Conservation (phyloP, 1,284 basidiomycete genomes). For the Papiliotrema terrestris region DNA sequence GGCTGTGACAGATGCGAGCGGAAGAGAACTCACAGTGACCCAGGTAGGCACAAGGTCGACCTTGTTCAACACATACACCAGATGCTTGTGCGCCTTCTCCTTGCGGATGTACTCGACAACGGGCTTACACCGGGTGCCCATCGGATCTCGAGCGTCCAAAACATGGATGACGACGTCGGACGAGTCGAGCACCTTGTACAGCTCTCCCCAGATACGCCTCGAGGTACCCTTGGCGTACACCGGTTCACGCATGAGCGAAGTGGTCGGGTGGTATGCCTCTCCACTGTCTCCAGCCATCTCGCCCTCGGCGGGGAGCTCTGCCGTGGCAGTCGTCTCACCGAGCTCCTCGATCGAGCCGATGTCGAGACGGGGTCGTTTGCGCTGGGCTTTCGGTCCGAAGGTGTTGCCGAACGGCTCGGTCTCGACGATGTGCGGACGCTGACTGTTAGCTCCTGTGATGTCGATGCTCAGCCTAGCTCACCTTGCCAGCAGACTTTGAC, state of each 20-base stretch:
- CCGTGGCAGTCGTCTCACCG: constrained; percentile 60
- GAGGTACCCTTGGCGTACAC: constrained; percentile 92
- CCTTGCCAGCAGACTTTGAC: constrained; percentile 76
- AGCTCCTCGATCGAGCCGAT: constrained; percentile 85
- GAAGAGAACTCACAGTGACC: constrained; percentile 76
- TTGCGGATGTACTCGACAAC: constrained; percentile 91
- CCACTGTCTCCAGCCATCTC: constrained; percentile 24
- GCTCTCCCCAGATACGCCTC: constrained; percentile 90
- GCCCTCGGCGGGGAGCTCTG: constrained; percentile 14
- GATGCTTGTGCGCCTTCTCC: constrained; percentile 96
- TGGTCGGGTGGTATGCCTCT: constrained; percentile 34
- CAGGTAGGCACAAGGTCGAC: constrained; percentile 97
- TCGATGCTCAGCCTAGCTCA: constrained; percentile 35
- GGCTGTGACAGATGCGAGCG: constrained; percentile 2
- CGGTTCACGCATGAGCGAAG: constrained; percentile 59
- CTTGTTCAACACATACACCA: constrained; percentile 97
- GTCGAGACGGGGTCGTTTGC: constrained; percentile 79
- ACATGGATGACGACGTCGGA: constrained; percentile 96
- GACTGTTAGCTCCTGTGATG: constrained; percentile 4
- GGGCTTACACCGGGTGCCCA: constrained; percentile 95
- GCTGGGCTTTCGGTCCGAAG: constrained; percentile 88
- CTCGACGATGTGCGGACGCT: constrained; percentile 87
- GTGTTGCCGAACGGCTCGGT: constrained; percentile 89
- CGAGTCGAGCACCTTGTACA: constrained; percentile 99
- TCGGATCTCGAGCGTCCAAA: constrained; percentile 90